Evolutionary conservation across 768 basidiomycete genomes (phyloP), one percentile per base, ranked within the genome.

Genomic region (Gloeopeniophorella convolvens): DNA sequence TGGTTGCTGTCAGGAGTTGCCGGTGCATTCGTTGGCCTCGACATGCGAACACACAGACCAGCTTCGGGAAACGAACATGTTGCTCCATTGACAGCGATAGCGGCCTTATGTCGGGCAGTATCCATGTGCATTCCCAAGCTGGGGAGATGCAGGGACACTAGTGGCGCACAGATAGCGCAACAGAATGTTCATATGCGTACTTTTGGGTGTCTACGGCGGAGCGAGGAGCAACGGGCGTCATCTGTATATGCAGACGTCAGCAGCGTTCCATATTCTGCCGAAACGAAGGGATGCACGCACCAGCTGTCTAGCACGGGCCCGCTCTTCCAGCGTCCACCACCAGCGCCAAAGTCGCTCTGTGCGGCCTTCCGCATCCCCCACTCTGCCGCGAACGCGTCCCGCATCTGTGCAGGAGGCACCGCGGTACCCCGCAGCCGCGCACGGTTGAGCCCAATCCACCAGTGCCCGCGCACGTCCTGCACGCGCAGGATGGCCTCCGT

Each of bases 401-500:
- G 55, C 43, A 54, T 45, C 23, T 31, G 56, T 33, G 31, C 39
- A 2, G 50, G 35, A 13, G 44, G 33, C 4, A 50, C 43, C 35
- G 24, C 23, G 28, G n/a, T 12, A 27, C 57, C 57, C 10, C 55
- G 33, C 36, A 58, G 15, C 35, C 35, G 45, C 15, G 50, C 57
- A 16, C 35, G 30, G 3, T n/a, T 44, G 23, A 57, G 50, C 20
- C 43, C 57, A 3, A 58, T 37, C 57, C 55, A 57, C 57, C 57
- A 58, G 34, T 58, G 57, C 11, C 55, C 57, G n/a, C 50, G 50
- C 46, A 49, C 40, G 27, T 48, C 57, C 24, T 51, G 13, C 11
- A 58, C 51, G 15, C 57, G 55, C 44, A 58, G 12, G 23, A 58
- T 50, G 21, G 39, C 44, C 41, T 58, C 57, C n/a, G 55, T 52